Base-by-base conservation (phyloP, 2,329 filamentous ascomycete genomes). In the Colletotrichum falcatum region DNA sequence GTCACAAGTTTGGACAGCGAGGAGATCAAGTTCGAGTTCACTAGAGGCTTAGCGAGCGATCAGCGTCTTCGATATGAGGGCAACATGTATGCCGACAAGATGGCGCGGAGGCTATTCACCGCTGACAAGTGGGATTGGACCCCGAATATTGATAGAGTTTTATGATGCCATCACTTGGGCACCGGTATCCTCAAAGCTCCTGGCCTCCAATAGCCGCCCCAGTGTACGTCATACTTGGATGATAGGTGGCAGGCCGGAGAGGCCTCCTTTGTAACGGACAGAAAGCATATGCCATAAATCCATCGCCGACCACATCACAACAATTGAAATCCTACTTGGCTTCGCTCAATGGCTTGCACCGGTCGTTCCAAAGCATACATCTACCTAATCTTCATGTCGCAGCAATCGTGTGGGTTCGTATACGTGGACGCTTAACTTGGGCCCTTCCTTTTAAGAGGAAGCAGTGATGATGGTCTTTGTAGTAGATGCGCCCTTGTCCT, bases 41-140 rank as follows among this genome's bases (percentile, higher is more conserved):
- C 86, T 1, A 80, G 86, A 55, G 80, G 83, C 0, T 75, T 88
- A 55, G 83, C 85, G 8, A 81, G 80, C 4, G 88, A 89, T 65
- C 83, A 85, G 73, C 81, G 86, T 18, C 74, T 89, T 55, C 81
- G 84, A 14, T 83, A 83, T 54, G 84, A 86, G 70, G 84, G 85
- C 18, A 80, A 81, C 18, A 78, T 89, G 72, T 86, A 83, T 44
- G 81, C 82, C 3, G 86, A 89, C 51, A 81, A 82, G 69, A 82
- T 88, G 76, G 85, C 87, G 0, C 84, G 81, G 68, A 79, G 79
- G 9, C 77, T 91, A 7, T 91, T 91, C 71, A 88, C 86, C 12
- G 86, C 88, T 0, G 80, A 83, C 18, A 81, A 79, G 61, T 91
- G 89, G 89, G 83, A 90, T 73, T 91, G 89, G 89, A 88, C 87